phyloP scores from a whole-genome alignment of 352 stramenopile genomes.

The Thraustotheca clavata region DNA sequence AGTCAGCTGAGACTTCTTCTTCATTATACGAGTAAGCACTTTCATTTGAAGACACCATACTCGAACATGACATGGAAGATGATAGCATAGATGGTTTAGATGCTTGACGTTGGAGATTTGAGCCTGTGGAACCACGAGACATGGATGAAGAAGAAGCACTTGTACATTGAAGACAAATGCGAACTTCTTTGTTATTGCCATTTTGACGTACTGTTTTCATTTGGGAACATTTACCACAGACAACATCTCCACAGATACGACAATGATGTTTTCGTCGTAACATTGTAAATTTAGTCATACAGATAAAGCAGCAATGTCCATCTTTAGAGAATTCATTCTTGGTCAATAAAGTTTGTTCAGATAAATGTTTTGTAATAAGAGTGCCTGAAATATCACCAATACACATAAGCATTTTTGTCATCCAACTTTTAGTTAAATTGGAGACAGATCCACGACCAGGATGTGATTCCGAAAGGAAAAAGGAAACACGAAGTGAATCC shows the following conservation, averaged over 20 bases:
- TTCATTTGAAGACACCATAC: conserved; percentile 33
- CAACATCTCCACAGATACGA: conserved; percentile 72
- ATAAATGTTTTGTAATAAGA: conserved; percentile 54
- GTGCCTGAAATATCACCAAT: conserved; percentile 53
- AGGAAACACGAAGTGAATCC: conserved; percentile 49
- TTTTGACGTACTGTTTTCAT: conserved; percentile 62
- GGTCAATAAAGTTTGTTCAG: conserved; percentile 47
- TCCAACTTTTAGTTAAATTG: conserved; percentile 65
- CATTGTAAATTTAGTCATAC: conserved; percentile 60
- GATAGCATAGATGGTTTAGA: conserved; percentile 41
- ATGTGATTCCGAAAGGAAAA: conserved; percentile 71
- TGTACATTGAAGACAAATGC: conserved; percentile 62
- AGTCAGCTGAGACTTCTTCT: conserved; percentile 24
- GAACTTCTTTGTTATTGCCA: conserved; percentile 58
- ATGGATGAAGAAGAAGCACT: conserved; percentile 39
- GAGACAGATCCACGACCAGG: conserved; percentile 56
- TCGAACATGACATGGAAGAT: conserved; percentile 29
- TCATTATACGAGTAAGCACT: conserved; percentile 41
- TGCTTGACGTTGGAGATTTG: conserved; percentile 12
- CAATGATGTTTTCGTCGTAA: conserved; percentile 81
- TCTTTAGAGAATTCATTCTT: conserved; percentile 78
- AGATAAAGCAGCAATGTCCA: conserved; percentile 60
- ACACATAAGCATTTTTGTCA: conserved; percentile 76
- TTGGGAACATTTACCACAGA: conserved; percentile 78
- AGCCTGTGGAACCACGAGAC: conserved; percentile 21